Evolutionary conservation across 1,284 basidiomycete genomes (phyloP), one percentile per base, ranked within the genome.

Genomic region (Ganoderma lingzhi): DNA sequence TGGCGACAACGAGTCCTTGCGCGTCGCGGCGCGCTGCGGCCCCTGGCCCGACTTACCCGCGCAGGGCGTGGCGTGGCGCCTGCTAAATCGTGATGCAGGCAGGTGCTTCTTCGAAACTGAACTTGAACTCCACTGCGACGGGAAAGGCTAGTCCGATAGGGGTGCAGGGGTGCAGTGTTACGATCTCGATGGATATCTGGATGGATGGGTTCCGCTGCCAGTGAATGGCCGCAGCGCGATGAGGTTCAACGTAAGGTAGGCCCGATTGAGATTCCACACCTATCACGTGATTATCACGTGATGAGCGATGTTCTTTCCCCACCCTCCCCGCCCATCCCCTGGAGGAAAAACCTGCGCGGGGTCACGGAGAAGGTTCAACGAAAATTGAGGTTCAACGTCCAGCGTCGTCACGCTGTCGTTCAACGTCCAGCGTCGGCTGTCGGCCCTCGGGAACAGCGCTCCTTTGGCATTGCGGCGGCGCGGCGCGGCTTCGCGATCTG

Each of bases 401-500:
- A n/a, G n/a, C n/a, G n/a, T n/a, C n/a, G n/a, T n/a, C n/a, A n/a
- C n/a, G n/a, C n/a, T n/a, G n/a, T n/a, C 23, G 23, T 23, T 23
- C 23, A 23, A 23, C 23, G 23, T 23, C 23, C 23, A 10, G 39
- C 12, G 39, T 61, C 23, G 59, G 59, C 39, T 61, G 59, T 61
- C 23, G 59, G 59, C 23, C 42, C 9, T 51, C 48, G 48, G 48
- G 59, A 37, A n/a, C 59, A 61, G 65, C 5, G 59, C 28, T 39
- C 32, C 37, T 15, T 17, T 39, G n/a, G 63, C 42, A 61, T 68
- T 62, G 63, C 66, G 65, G 63, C 65, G 63, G 71, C n/a, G 61
- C 51, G 63, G 70, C 23, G 45, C 48, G 62, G 63, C 66, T 70
- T 72, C 71, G 71, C 68, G 64, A 72, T 72, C 68, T 72, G 71